A percentile compares a stretch with the other conserved stretches of the same genome.
Conservation (phyloP, 1,284 basidiomycete genomes). For the Microbotryum lychnidis-dioicae region DNA sequence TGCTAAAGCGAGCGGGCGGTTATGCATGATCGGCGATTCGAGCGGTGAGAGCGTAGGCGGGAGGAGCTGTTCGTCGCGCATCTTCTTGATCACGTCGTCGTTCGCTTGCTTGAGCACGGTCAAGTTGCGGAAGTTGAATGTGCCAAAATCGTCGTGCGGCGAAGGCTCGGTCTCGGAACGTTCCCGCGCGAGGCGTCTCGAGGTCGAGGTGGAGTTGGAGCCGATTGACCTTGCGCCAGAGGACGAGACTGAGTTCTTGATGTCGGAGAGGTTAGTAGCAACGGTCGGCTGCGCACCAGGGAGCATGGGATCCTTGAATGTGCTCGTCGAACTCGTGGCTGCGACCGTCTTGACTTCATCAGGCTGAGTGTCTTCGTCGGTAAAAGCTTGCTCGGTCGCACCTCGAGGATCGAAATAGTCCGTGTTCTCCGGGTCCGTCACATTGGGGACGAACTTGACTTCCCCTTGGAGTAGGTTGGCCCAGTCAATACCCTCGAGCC, state of each 20-base stretch:
- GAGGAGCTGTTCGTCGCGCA: constrained; percentile 47
- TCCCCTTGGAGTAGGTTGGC: constrained; percentile 76
- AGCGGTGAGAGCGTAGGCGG: constrained; percentile 15
- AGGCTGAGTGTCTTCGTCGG: constrained; percentile 64
- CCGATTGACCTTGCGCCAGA: too few species aligned
- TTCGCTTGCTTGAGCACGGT: constrained; percentile 96
- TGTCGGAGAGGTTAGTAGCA: too few species aligned
- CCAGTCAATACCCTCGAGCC: constrained; percentile 89
- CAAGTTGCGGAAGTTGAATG: constrained; percentile 97
- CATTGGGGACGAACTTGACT: constrained; percentile 91
- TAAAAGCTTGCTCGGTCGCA: constrained; percentile 73
- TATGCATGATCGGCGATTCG: constrained; percentile 30
- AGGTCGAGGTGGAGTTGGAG: constrained; percentile 1
- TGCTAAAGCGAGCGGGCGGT: constrained; percentile 11
- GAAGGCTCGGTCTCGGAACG: constrained; percentile 22
- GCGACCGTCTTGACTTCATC: constrained; percentile 44
- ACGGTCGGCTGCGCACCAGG: too few species aligned
- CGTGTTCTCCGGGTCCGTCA: constrained; percentile 92
- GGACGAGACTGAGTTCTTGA: too few species aligned
- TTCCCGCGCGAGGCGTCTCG: constrained; percentile 10
- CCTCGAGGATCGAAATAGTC: constrained; percentile 98
- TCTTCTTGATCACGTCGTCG: constrained; percentile 93
- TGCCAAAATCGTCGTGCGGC: constrained; percentile 71
- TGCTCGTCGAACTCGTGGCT: constrained; percentile 46
- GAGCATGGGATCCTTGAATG: constrained; percentile 35